Percentiles rank a stretch among this genome's conserved stretches.
These are phyloP conservation scores for Leccinum incarnatum DNA, from an alignment of 768 basidiomycete genomes.

Conservation along the genomic window DNA sequence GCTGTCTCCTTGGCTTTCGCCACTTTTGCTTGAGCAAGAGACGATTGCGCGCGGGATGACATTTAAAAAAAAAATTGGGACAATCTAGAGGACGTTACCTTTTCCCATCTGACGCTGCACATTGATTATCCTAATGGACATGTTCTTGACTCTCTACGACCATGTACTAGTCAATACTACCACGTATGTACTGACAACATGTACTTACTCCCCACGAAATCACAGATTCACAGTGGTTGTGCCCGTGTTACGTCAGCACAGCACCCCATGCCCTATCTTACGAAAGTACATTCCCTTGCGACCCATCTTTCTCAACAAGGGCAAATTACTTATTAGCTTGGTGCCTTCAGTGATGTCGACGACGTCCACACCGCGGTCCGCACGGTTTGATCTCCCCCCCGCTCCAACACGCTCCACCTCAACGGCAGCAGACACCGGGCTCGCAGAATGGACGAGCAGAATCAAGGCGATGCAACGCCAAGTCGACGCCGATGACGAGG, in stretches of 20 bases:
- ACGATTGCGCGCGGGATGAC: no score
- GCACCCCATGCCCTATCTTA: background rate
- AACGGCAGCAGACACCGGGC: slow-evolving; percentile 50
- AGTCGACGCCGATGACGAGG: slow-evolving; percentile 78
- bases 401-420: slow-evolving; percentile 23
- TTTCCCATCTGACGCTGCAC: background rate
- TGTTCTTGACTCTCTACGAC: background rate
- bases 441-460: slow-evolving; percentile 80
- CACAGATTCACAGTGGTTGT: background rate
- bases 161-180: background rate
- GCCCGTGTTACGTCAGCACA: slow-evolving; percentile 22
- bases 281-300: background rate
- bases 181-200: background rate
- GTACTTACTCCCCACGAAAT: background rate
- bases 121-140: slow-evolving; percentile 5
- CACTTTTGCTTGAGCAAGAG: slow-evolving; percentile 30
- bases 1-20: slow-evolving; percentile 35
- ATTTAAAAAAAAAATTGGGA: background rate
- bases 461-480: slow-evolving; percentile 79
- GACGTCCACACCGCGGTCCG: slow-evolving; percentile 26
- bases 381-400: slow-evolving; percentile 39
- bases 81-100: background rate
- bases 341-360: slow-evolving; percentile 26
- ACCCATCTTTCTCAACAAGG: background rate
- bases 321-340: background rate